phyloP scores from a whole-genome alignment of 2,329 filamentous ascomycete species.

The Pseudocercospora musae region DNA sequence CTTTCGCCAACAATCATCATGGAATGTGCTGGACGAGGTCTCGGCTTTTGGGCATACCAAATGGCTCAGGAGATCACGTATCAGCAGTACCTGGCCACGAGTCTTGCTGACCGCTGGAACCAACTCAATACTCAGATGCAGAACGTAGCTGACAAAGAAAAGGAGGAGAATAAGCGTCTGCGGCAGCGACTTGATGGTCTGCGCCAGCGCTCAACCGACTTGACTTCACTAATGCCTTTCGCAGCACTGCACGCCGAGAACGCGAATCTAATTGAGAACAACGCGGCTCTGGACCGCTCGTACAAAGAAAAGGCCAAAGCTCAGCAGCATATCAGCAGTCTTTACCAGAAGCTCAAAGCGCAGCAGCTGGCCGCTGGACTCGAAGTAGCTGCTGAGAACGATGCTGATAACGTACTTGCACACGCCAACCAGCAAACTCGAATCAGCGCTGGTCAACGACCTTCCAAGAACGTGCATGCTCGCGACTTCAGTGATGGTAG shows the following conservation, averaged over 20 bases:
- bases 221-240: neutral
- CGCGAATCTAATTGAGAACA: slow-evolving; percentile 3
- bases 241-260: slow-evolving; percentile 15
- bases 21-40: slow-evolving; percentile 75
- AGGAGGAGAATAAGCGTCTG: slow-evolving; percentile 65
- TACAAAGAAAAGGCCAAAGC: slow-evolving; percentile 15
- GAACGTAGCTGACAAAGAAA: slow-evolving; percentile 70
- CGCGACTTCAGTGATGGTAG: slow-evolving; percentile 10
- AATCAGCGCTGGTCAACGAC: slow-evolving; percentile 1
- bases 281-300: slow-evolving; percentile 6
- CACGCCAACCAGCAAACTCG: slow-evolving; percentile 8
- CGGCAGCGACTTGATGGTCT: slow-evolving; percentile 63
- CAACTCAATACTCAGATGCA: slow-evolving; percentile 65
- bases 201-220: slow-evolving; percentile 17
- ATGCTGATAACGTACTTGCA: slow-evolving; percentile 48
- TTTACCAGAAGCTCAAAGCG: slow-evolving; percentile 55
- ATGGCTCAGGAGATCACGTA: slow-evolving; percentile 79
- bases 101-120: slow-evolving; percentile 68
- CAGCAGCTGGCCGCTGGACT: slow-evolving; percentile 54
- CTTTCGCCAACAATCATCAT: slow-evolving; percentile 77
- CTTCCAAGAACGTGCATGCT: slow-evolving; percentile 5
- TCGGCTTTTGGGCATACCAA: slow-evolving; percentile 86
- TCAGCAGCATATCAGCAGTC: neutral
- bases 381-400: slow-evolving; percentile 54
- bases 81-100: slow-evolving; percentile 71